These are phyloP conservation scores for Penicillium roqueforti DNA, from an alignment of 495 filamentous ascomycete species.

Conservation along the genomic window DNA sequence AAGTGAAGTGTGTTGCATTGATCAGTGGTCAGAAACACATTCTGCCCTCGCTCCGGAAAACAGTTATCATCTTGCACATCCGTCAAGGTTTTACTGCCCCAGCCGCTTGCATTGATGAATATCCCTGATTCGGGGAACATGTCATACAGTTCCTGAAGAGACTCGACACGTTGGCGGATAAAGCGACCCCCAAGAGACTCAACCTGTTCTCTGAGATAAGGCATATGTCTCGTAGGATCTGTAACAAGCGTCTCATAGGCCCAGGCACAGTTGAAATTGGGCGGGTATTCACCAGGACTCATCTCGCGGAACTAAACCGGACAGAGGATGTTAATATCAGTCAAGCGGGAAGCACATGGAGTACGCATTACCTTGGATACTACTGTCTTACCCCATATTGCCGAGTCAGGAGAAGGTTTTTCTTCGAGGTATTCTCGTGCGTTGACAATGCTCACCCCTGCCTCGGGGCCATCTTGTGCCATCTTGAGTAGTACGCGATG, in stretches of 20 bases:
- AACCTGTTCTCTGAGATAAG: constrained; percentile 32
- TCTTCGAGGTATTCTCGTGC: constrained; percentile 38
- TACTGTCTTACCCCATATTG: constrained; percentile 38
- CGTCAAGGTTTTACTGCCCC: constrained; percentile 33
- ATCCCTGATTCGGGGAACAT: constrained; percentile 38
- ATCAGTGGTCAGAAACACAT: constrained; percentile 37
- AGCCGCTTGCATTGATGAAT: constrained; percentile 45
- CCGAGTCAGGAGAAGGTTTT: constrained; percentile 31
- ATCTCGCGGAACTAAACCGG: constrained; percentile 35
- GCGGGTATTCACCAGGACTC: constrained; percentile 31
- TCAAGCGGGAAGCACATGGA: background rate
- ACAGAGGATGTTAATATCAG: background rate
- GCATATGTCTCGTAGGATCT: constrained; percentile 43
- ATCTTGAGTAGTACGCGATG: constrained; percentile 39
- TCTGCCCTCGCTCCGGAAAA: constrained; percentile 43
- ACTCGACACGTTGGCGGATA: constrained; percentile 35
- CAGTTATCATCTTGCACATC: constrained; percentile 40
- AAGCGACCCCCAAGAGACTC: constrained; percentile 34
- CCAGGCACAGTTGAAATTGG: constrained; percentile 37
- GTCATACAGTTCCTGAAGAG: constrained; percentile 35
- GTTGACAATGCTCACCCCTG: constrained; percentile 38
- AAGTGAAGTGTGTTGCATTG: constrained; percentile 36
- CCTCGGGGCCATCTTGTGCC: constrained; percentile 32
- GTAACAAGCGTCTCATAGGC: constrained; percentile 40
- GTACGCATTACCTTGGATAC: constrained; percentile 31